Percentiles rank a stretch among this genome's conserved stretches.
These are phyloP conservation scores for Lactifluus rugatus DNA, from an alignment of 768 basidiomycete species.

Conservation along the genomic window DNA sequence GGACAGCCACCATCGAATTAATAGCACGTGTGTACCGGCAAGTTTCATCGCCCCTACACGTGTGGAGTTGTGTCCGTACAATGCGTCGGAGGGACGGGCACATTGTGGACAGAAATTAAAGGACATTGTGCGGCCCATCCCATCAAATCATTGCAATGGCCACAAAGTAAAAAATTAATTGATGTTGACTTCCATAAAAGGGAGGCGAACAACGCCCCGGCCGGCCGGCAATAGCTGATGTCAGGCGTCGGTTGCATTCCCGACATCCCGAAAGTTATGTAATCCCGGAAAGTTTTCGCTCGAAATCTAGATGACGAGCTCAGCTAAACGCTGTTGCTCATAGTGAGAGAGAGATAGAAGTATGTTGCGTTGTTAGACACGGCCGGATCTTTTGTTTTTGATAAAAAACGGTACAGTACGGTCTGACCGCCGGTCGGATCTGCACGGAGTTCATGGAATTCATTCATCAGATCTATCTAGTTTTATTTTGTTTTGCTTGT, in stretches of 20 bases:
- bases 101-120: too few relatives aligned
- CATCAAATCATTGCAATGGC: too few relatives aligned
- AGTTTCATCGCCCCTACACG: neutral
- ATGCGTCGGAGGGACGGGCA: neutral
- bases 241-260: too few relatives aligned
- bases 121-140: too few relatives aligned
- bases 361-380: neutral
- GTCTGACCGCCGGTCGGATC: constrained; percentile 9
- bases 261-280: too few relatives aligned
- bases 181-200: too few relatives aligned
- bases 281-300: too few relatives aligned
- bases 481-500: neutral
- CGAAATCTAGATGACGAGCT: neutral
- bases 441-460: neutral
- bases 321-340: too few relatives aligned
- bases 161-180: neutral
- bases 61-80: neutral
- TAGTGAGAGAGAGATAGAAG: too few relatives aligned
- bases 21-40: neutral
- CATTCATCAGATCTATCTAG: neutral
- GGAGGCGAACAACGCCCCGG: too few relatives aligned
- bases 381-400: constrained; percentile 2
- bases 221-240: too few relatives aligned
- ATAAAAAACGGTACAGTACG: neutral
- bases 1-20: neutral